Conservation (phyloP, 352 stramenopile species). For the Phytophthora tubulina region DNA sequence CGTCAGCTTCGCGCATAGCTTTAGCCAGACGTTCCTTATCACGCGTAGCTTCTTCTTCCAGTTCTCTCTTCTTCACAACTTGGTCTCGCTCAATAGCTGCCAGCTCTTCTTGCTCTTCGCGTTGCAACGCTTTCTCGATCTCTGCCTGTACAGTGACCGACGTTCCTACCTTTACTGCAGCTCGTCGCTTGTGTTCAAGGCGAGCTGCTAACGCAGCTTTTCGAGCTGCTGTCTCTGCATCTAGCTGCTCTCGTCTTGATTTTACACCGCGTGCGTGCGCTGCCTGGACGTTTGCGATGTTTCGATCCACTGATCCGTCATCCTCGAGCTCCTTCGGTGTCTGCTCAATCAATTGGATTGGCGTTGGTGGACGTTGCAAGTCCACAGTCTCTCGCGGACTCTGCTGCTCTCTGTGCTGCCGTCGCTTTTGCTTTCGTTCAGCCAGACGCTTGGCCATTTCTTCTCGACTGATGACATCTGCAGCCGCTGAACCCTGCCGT, state of each 20-base stretch:
- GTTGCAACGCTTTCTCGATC: constrained; percentile 25
- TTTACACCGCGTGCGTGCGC: constrained; percentile 41
- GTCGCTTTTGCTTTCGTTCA: constrained; percentile 27
- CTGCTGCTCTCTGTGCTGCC: constrained; percentile 13
- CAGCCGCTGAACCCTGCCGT: constrained; percentile 5
- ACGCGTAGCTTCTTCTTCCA: constrained; percentile 34
- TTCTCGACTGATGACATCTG: constrained; percentile 16
- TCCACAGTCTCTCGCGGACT: not conserved
- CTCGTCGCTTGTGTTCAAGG: constrained; percentile 41
- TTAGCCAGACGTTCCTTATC: constrained; percentile 39
- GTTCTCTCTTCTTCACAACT: constrained; percentile 32
- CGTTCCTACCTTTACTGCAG: constrained; percentile 3
- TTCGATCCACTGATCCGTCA: constrained; percentile 34
- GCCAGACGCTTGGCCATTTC: constrained; percentile 33
- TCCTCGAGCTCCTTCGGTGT: constrained; percentile 8
- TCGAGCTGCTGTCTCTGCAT: constrained; percentile 40
- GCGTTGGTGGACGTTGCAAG: not conserved
- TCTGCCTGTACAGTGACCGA: constrained; percentile 4
- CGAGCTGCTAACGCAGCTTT: constrained; percentile 46
- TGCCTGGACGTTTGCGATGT: constrained; percentile 43
- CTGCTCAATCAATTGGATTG: not conserved
- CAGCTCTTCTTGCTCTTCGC: constrained; percentile 47
- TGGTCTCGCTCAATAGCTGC: constrained; percentile 42
- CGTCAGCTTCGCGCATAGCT: constrained; percentile 32
- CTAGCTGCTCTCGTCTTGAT: constrained; percentile 39